Conservation (phyloP, 2,329 filamentous ascomycete genomes). For the Mollisia scopiformis region DNA sequence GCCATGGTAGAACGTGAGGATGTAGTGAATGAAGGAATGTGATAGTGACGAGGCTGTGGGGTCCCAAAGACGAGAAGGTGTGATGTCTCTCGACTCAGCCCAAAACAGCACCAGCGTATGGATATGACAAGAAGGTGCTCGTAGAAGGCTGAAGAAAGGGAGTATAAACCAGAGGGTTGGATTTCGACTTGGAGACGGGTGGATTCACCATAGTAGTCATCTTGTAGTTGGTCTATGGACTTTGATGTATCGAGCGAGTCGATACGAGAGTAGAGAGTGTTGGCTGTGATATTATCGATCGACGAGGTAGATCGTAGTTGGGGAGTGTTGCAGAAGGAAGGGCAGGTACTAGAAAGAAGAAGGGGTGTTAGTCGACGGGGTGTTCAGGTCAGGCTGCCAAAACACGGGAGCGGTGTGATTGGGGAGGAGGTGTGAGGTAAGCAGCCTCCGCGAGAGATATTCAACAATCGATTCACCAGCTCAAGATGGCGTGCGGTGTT, state of each 20-base stretch:
- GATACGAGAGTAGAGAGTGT: constrained; percentile 35
- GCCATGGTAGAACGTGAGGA: background rate
- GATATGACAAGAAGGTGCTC: constrained; percentile 34
- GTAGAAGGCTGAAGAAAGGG: constrained; percentile 39
- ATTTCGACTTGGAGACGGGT: constrained; percentile 41
- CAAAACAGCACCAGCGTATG: constrained; percentile 26
- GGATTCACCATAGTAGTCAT: constrained; percentile 66
- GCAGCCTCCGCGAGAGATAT: constrained; percentile 1
- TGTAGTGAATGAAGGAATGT: constrained; percentile 9
- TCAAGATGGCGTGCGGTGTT: constrained; percentile 1
- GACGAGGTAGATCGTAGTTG: constrained; percentile 19
- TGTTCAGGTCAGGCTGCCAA: constrained; percentile 21
- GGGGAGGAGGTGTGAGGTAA: constrained; percentile 17
- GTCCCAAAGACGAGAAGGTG: constrained; percentile 16
- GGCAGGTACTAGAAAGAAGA: constrained; percentile 18
- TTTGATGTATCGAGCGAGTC: constrained; percentile 36
- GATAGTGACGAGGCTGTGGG: constrained; percentile 31
- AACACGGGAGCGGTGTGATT: constrained; percentile 29
- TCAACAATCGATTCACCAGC: background rate
- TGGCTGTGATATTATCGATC: constrained; percentile 15
- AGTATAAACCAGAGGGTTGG: constrained; percentile 42
- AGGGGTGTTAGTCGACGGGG: constrained; percentile 24
- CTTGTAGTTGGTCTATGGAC: constrained; percentile 42
- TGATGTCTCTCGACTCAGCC: constrained; percentile 20
- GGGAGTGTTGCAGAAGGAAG: constrained; percentile 7